phyloP scores from a whole-genome alignment of 2,329 filamentous ascomycete species.

The Paracoccidioides brasiliensis region DNA sequence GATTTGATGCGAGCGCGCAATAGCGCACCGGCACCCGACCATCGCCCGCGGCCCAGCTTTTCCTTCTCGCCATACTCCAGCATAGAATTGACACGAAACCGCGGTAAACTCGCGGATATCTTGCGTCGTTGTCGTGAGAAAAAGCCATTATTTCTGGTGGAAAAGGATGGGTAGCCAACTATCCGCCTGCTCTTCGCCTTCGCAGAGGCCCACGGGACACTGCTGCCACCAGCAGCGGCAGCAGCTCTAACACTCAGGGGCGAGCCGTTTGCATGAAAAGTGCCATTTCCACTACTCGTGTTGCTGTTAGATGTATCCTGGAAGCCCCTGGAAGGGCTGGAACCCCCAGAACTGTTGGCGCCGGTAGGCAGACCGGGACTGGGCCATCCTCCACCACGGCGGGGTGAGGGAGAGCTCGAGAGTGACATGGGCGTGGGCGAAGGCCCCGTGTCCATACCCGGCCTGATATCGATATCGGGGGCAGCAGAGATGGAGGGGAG shows the following conservation, averaged over 20 bases:
- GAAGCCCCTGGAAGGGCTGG: conserved; percentile 47
- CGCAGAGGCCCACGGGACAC: conserved; percentile 68
- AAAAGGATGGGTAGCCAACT: conserved; percentile 64
- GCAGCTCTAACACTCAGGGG: conserved; percentile 3
- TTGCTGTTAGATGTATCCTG: conserved; percentile 31
- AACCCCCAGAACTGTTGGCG: conserved; percentile 43
- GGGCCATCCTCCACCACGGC: conserved; percentile 74
- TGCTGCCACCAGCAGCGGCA: conserved; percentile 10
- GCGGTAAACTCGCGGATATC: conserved; percentile 65
- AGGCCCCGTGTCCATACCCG: conserved; percentile 34
- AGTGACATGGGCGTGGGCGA: conserved; percentile 59
- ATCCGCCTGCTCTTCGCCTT: conserved; percentile 63
- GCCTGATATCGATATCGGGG: conserved; percentile 17
- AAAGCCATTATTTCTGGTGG: conserved; percentile 72
- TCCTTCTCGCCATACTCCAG: conserved; percentile 61
- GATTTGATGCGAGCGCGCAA: conserved; percentile 22
- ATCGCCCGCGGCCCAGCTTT: conserved; percentile 52
- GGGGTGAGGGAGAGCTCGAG: conserved; percentile 76
- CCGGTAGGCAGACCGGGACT: conserved; percentile 65
- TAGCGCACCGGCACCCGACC: conserved; percentile 30
- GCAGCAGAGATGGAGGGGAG: conserved; percentile 39
- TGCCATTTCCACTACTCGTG: conserved; percentile 31
- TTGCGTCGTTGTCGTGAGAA: conserved; percentile 72
- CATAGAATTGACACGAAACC: conserved; percentile 43
- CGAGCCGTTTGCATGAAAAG: conserved; percentile 5